Evolutionary conservation across 208 protist genomes (phyloP), one percentile per base, ranked within the genome.

Genomic region (Leishmania mexicana): DNA sequence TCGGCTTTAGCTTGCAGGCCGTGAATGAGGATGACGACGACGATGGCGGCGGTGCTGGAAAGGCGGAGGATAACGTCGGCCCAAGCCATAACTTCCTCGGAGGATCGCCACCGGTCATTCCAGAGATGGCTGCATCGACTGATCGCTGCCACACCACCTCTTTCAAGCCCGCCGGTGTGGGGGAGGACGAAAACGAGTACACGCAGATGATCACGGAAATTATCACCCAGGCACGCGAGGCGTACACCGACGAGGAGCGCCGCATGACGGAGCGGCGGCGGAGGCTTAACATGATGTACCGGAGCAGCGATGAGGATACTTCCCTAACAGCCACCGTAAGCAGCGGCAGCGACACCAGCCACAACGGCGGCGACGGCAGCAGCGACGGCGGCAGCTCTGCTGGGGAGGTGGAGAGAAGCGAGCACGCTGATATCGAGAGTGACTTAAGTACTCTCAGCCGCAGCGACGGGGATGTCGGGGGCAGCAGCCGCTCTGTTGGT

Each of bases 141-240:
- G 74, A 71, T 38, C 73, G 78, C 19, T 57, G 76, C 51, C 77
- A 15, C 49, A 60, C 62, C 28, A 53, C 62, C 1, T 53, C 75
- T 11, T 47, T 64, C 28, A 83, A 64, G 28, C 28, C 17, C 13
- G 80, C 47, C 40, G 71, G 51, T n/a, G 60, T 62, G 54, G 82
- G 72, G 42, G 71, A 57, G 28, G 81, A 86, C n/a, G 80, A 88
- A 68, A 75, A 83, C 72, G 83, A 89, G 78, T 81, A 87, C 70
- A 81, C 80, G 80, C 76, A 83, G 38, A 88, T 79, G 75, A 79
- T 88, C 49, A 80, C 84, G 5, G 85, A 88, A 24, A 88, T 88
- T 10, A 86, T 88, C 57, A 83, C 81, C 1, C 68, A 81, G 65
- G 85, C 85, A 17, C 85, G 85, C 2, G 79, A 88, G 81, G 83